Evolutionary conservation across 176 grass and related monocot genomes (phyloP).

Genomic region (Leersia perrieri): DNA sequence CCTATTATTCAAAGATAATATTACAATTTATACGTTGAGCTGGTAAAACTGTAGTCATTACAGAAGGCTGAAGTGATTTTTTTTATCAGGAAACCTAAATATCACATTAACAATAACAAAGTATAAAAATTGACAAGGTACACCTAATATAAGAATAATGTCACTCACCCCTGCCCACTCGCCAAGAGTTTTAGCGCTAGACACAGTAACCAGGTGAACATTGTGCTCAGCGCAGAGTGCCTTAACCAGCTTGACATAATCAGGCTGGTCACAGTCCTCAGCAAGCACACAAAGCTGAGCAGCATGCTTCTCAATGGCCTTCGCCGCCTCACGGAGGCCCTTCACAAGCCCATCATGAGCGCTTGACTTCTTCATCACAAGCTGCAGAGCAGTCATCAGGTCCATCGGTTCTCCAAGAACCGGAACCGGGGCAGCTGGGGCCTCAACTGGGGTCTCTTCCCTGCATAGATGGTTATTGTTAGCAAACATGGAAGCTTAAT

Average conservation of each 20-base stretch:
- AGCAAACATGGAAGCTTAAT: no score
- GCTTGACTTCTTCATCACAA: slow-evolving; percentile 64
- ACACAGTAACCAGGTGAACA: slow-evolving; percentile 67
- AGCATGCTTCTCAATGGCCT: slow-evolving; percentile 64
- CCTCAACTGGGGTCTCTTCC: slow-evolving; percentile 39
- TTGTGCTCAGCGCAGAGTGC: slow-evolving; percentile 69
- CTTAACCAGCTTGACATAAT: slow-evolving; percentile 78
- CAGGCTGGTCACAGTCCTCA: slow-evolving; percentile 74
- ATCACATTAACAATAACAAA: background rate
- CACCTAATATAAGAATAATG: background rate
- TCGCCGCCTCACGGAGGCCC: slow-evolving; percentile 61
- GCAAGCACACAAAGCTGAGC: slow-evolving; percentile 65
- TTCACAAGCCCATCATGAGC: slow-evolving; percentile 69
- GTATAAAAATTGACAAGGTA: background rate
- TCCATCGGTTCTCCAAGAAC: slow-evolving; percentile 77
- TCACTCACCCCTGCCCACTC: slow-evolving; percentile 73
- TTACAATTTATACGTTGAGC: background rate
- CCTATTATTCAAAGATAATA: background rate
- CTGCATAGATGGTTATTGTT: slow-evolving; percentile 18
- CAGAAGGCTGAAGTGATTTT: background rate
- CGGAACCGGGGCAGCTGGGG: slow-evolving; percentile 28
- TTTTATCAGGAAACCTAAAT: background rate
- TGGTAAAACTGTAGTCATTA: background rate
- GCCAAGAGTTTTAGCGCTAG: slow-evolving; percentile 69
- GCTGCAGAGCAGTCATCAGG: slow-evolving; percentile 68